Evolutionary conservation across 306 rosid genomes (phyloP).

Genomic region (Hippophae gyantsensis): DNA sequence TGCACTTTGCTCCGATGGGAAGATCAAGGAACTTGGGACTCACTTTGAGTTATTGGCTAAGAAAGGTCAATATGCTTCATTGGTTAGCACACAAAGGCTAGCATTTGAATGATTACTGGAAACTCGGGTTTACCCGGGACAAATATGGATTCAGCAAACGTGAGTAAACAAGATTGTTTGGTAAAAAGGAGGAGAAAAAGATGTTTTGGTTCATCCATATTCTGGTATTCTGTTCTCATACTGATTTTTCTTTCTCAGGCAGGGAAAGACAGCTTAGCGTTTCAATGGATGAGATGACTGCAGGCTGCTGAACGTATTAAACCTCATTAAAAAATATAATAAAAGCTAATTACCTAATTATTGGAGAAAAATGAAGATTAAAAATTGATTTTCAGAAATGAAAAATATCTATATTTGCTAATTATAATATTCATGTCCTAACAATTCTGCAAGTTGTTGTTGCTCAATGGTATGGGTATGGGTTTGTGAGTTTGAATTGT

Average conservation of each 20-base stretch:
- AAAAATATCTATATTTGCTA: too few relatives aligned
- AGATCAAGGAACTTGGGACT: constrained; percentile 64
- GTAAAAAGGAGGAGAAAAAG: too few relatives aligned
- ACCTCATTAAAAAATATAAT: too few relatives aligned
- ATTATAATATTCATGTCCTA: too few relatives aligned
- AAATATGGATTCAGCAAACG: background rate
- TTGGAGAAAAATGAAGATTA: too few relatives aligned
- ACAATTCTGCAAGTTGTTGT: too few relatives aligned
- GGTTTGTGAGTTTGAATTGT: too few relatives aligned
- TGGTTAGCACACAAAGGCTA: constrained; percentile 83
- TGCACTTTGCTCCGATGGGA: constrained; percentile 65
- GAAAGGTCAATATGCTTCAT: constrained; percentile 77
- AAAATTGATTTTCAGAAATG: too few relatives aligned
- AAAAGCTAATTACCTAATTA: too few relatives aligned
- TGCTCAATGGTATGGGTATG: too few relatives aligned
- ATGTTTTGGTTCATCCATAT: background rate
- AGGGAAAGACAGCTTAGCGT: background rate
- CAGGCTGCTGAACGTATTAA: too few relatives aligned
- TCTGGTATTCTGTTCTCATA: background rate
- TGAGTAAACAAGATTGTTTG: background rate
- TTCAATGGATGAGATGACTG: too few relatives aligned
- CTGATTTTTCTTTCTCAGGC: background rate
- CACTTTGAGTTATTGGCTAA: constrained; percentile 63
- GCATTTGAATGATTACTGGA: constrained; percentile 59
- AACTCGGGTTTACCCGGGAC: constrained; percentile 9